Evolutionary conservation across 2,329 filamentous ascomycete genomes (phyloP), one percentile per base, ranked within the genome.

Genomic region (Escovopsis sp.): DNA sequence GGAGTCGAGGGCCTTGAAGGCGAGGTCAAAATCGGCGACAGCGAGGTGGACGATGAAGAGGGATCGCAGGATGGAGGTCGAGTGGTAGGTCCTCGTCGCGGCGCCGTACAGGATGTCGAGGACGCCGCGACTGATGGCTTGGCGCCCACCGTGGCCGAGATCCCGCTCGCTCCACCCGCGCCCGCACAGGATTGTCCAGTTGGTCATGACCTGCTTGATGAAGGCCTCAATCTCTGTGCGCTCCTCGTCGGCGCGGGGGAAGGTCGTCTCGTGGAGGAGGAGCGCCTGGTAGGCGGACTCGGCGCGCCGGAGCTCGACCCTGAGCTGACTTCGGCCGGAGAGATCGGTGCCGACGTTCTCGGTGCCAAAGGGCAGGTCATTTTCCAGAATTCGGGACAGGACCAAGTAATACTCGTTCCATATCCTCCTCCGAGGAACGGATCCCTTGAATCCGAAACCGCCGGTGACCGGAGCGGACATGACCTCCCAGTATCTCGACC

Each of bases 51-150:
- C 81, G 10, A 78, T 81, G 56, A 96, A 96, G 0, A 98, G 70
- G 52, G 88, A 76, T 44, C 89, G 74, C 27, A 98, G 66, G 47
- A 96, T 84, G 9, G 86, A 68, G 1, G 89, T 94, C 1, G 91
- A 98, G 61, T 98, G 91, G 55, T 91, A 98, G 0, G 88, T 94
- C 60, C 91, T 94, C 9, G 83, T 86, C 7, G 89, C 85, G 16
- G 88, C 85, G 33, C 82, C 81, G 60, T 96, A 98, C 7, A 98
- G 70, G 25, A 87, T 84, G 59, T 91, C 88, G 34, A 98, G 72
- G 29, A 93, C 78, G 39, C 79, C 79, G 41, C 81, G 77, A 47
- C 83, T 83, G 14, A 89, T 66, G 16, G 72, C 76, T 53, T 81
- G 77, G 51, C 86, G 83, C 8, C 87, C 88, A 6, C 84, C 86